Base-by-base conservation (phyloP, 2,329 filamentous ascomycete genomes). In the Claviceps citrina region DNA sequence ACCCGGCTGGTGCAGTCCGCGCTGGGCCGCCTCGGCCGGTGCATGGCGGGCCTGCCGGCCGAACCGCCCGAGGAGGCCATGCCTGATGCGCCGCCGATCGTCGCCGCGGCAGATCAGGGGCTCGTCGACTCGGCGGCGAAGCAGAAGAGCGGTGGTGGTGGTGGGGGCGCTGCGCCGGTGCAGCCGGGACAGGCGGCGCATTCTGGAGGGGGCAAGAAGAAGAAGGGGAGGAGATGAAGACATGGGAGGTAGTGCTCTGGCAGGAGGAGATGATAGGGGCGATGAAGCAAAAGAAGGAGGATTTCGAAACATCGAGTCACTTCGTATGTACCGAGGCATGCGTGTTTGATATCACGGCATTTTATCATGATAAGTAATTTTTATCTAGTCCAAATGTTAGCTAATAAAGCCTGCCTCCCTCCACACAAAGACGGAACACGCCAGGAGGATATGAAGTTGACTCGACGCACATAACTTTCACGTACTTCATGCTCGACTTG, bases 11-110 rank as follows among this genome's bases (percentile, higher is more conserved):
- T 98, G 42, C 49, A 55, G 45, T 74, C 76, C 38, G 75, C 79
- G 32, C 60, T 98, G 46, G 86, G 85, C 1, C 71, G 74, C 42
- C 61, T 95, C 49, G 84, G 80, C n/a, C 70, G 77, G 40, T 72
- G 68, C 42, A 79, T 82, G 67, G 74, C 73, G 12, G 74, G 68
- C 26, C 54, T 79, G 48, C 63, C 66, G 39, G 39, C 22, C 13
- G 61, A 60, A 15, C 52, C 55, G 20, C 54, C 55, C 15, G 66
- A 68, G 37, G 66, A 60, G 48, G 51, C 54, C 5, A 66, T 66
- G 59, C 53, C 48, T 10, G 67, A 70, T 45, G 59, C 58, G 19
- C 52, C 53, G 8, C 10, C 13, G 7, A 53, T 49, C 31, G 51
- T 44, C 7, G 38, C 35, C 35, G 41, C 32, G 30, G 39, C 32